A percentile compares a stretch with the other conserved stretches of the same genome.
These are phyloP conservation scores for Penicillium italicum DNA, from an alignment of 2,329 filamentous ascomycete species.

Conservation along the genomic window DNA sequence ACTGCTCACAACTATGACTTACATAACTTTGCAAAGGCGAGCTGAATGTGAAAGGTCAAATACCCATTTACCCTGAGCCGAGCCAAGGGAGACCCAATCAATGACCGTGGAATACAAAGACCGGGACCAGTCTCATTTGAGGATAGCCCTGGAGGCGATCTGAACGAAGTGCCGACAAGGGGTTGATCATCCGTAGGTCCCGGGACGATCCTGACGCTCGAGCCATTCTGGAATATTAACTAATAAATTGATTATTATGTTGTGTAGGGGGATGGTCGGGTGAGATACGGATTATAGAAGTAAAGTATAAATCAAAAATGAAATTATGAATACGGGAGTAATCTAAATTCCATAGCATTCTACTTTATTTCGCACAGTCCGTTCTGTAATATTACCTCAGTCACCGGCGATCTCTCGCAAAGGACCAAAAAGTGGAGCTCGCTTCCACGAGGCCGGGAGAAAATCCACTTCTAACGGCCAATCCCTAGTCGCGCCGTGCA, in stretches of 20 bases:
- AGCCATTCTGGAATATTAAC: neutral
- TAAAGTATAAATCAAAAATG: neutral
- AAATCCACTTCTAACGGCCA: constrained; percentile 17
- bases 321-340: too few species aligned
- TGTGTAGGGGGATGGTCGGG: neutral
- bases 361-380: neutral
- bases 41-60: neutral
- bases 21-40: neutral
- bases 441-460: constrained; percentile 27
- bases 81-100: constrained; percentile 7
- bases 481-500: constrained; percentile 17
- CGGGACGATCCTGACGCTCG: constrained; percentile 10
- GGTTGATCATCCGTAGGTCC: constrained; percentile 7
- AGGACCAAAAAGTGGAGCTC: constrained; percentile 21
- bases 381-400: neutral
- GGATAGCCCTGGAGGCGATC: constrained; percentile 9
- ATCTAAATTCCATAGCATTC: too few species aligned
- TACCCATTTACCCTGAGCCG: constrained; percentile 4
- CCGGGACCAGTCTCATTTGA: constrained; percentile 1
- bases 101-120: neutral
- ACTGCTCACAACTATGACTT: neutral
- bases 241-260: neutral
- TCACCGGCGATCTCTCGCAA: constrained; percentile 19
- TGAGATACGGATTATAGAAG: neutral
- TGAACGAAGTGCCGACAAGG: constrained; percentile 10